Conservation (phyloP, 2,329 filamentous ascomycete species). For the Phoma herbarum region DNA sequence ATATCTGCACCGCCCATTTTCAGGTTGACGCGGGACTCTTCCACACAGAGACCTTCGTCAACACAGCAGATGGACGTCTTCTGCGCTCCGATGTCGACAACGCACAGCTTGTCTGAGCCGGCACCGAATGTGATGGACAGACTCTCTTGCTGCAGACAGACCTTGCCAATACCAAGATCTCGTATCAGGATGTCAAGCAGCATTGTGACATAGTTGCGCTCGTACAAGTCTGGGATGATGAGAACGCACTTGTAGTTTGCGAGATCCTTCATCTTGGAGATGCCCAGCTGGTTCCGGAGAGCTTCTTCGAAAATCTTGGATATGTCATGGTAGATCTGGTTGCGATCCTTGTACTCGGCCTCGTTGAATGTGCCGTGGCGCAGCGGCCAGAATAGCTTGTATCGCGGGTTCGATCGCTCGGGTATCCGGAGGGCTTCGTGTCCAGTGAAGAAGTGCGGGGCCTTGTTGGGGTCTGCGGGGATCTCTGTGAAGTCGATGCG, state of each 20-base stretch:
- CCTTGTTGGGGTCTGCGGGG: slow-evolving; percentile 63
- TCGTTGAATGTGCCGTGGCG: slow-evolving; percentile 89
- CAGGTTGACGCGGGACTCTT: slow-evolving; percentile 93
- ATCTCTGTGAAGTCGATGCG: slow-evolving; percentile 96
- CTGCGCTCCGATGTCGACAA: slow-evolving; percentile 95
- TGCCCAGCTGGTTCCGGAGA: slow-evolving; percentile 82
- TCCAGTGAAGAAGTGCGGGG: slow-evolving; percentile 83
- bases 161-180: slow-evolving; percentile 86
- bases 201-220: slow-evolving; percentile 89
- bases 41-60: slow-evolving; percentile 92
- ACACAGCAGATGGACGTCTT: slow-evolving; percentile 98
- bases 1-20: slow-evolving; percentile 94
- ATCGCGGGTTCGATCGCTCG: slow-evolving; percentile 86
- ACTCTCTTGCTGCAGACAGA: slow-evolving; percentile 96
- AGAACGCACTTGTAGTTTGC: slow-evolving; percentile 95
- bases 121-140: slow-evolving; percentile 94
- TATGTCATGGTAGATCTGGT: slow-evolving; percentile 85
- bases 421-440: slow-evolving; percentile 84
- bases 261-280: slow-evolving; percentile 82
- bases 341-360: slow-evolving; percentile 81
- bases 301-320: slow-evolving; percentile 87
- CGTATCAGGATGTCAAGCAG: slow-evolving; percentile 85
- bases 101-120: slow-evolving; percentile 91
- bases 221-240: slow-evolving; percentile 95
- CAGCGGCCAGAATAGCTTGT: slow-evolving; percentile 93